Evolutionary conservation across 345 rosid species (phyloP), one percentile per base, ranked within the genome.

Genomic region (Physaria fendleri): DNA sequence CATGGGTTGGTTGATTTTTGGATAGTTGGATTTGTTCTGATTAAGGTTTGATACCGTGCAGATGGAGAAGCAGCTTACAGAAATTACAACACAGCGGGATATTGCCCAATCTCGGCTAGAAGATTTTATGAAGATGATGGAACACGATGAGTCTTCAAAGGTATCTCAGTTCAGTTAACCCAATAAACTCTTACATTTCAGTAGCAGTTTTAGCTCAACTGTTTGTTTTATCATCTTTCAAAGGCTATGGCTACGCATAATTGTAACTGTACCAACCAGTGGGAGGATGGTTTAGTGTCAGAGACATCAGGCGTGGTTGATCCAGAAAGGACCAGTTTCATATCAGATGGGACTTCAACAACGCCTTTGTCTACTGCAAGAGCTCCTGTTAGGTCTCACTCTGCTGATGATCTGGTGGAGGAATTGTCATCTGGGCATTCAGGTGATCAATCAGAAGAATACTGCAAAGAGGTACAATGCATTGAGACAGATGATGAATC

Each of bases 401-500:
- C 77, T 45, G 68, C 46, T 22, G 67, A 54, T 32, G 69, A 56
- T 65, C 47, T 76, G 32, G 78, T 75, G 47, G 77, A 68, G 65
- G 69, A 51, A 71, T 65, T 55, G 47, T 56, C 64, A 6, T 43
- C 72, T 5, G 50, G 27, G 41, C 63, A 38, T 53, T 59, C 56
- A 34, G 62, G 71, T 42, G 78, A 81, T 39, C 75, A 72, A 38
- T 66, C 79, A 61, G 93, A 85, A 66, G 95, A 79, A 51, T 77
- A 73, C 82, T 85, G 95, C 89, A 87, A 81, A 73, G 97, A 89
- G 71, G 96, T 89, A 62, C 84, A 76, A 42, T 87, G 97, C 71
- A 78, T 89, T 30, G 94, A 87, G 73, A 73, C 61, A 69, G 92
- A 77, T 64, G n/a, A n/a, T n/a, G 88, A 76, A 52, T 57, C 76